Conservation (phyloP, 352 stramenopile species). For the Phytophthora sansomeana region DNA sequence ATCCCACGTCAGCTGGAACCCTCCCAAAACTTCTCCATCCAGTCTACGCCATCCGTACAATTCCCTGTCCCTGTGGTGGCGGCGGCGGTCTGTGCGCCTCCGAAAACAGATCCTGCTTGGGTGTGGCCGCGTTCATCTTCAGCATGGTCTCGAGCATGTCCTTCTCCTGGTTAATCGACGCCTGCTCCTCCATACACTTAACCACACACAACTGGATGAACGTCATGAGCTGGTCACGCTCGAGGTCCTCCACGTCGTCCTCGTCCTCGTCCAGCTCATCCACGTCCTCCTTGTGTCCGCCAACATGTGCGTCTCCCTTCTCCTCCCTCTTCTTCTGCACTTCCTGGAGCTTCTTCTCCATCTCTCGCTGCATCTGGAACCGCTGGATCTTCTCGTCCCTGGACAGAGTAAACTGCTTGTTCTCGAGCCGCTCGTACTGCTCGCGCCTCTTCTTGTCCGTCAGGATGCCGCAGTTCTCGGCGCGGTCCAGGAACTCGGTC, state of each 20-base stretch:
- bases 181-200: slow-evolving; percentile 84
- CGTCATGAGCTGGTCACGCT: slow-evolving; percentile 84
- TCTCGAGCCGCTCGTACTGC: slow-evolving; percentile 81
- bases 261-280: slow-evolving; percentile 60
- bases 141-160: slow-evolving; percentile 91
- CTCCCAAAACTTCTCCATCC: not conserved
- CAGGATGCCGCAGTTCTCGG: slow-evolving; percentile 67
- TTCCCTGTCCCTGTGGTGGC: slow-evolving; percentile 72
- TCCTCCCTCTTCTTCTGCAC: slow-evolving; percentile 58
- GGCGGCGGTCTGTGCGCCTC: slow-evolving; percentile 69
- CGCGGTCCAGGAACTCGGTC: slow-evolving; percentile 79
- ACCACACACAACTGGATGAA: slow-evolving; percentile 81
- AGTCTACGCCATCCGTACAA: slow-evolving; percentile 55
- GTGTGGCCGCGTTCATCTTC: slow-evolving; percentile 72
- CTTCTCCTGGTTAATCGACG: slow-evolving; percentile 75
- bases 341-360: slow-evolving; percentile 72
- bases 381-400: slow-evolving; percentile 86
- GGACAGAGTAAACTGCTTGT: slow-evolving; percentile 67
- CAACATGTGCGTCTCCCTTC: slow-evolving; percentile 29
- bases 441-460: slow-evolving; percentile 73
- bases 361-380: slow-evolving; percentile 80
- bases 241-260: slow-evolving; percentile 74
- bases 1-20: not conserved
- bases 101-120: slow-evolving; percentile 75
- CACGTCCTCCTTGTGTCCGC: slow-evolving; percentile 12